Evolutionary conservation across 768 basidiomycete species (phyloP), one percentile per base, ranked within the genome.

Genomic region (Phaeotremella fagi): DNA sequence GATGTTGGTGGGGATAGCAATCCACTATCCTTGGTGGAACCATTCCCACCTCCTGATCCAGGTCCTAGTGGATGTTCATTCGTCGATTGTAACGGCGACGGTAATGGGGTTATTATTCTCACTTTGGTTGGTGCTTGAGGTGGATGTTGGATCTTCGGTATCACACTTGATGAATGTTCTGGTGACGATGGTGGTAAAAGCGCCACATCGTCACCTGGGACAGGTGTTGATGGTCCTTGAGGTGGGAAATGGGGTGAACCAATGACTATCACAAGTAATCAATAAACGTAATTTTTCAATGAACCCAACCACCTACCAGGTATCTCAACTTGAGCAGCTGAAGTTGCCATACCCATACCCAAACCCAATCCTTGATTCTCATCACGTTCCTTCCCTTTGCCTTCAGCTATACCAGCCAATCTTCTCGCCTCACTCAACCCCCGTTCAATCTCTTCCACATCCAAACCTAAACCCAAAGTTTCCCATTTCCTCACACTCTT

Each of bases 401-500:
- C 45, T 3, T 48, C 61, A n/a, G 36, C 44, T 16, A 55, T 43
- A 18, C 64, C 68, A 12, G 64, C 66, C 41, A 71, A 47, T 6
- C 61, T 42, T 50, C 63, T 59, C 2, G 69, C 69, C 46, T 71
- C 69, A 7, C 54, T 52, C 50, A 71, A 22, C 7, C 69, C 69
- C 31, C 59, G 49, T 47, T 68, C 64, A 15, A 65, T 47, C n/a
- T 47, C 70, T 5, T 61, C 77, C 35, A 77, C 69, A 46, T 82
- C 82, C 25, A 82, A 73, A 28, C 88, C 79, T 28, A 90, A 72
- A 2, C 90, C 90, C 23, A 82, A 79, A 61, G 87, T 83, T 50
- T 85, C 82, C 91, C 92, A 97, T 70, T 83, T 83, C 70, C 85
- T 81, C 44, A 90, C 79, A 75, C 90, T 90, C 61, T 81, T 80